These are phyloP conservation scores for Leccinum uliginosum DNA, from an alignment of 768 basidiomycete genomes.

Conservation along the genomic window DNA sequence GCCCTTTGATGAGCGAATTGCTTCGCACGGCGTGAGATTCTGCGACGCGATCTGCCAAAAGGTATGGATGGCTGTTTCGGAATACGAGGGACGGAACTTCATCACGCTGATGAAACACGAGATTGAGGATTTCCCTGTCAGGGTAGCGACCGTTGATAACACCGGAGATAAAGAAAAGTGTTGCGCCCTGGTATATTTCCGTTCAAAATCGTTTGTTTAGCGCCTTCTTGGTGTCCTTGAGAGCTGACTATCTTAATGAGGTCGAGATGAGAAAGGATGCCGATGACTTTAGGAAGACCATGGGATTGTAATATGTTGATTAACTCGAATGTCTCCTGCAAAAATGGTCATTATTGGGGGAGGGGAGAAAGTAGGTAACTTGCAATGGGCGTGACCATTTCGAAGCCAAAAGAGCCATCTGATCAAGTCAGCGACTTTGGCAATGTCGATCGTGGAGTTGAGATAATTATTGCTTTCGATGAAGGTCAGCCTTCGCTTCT, in stretches of 20 bases:
- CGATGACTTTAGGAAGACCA: conserved; percentile 98
- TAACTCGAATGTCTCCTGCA: conserved; percentile 97
- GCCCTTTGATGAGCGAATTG: conserved; percentile 69
- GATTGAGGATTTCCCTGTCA: conserved; percentile 95
- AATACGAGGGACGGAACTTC: conserved; percentile 98
- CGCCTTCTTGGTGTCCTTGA: conserved; percentile 86
- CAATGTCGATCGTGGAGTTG: conserved; percentile 98
- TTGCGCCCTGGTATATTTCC: conserved; percentile 98
- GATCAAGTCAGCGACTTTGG: conserved; percentile 96
- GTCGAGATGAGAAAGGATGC: conserved; percentile 93
- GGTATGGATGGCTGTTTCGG: conserved; percentile 91
- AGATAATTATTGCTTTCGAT: conserved; percentile 97
- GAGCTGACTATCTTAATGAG: conserved; percentile 87
- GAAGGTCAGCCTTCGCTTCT: conserved; percentile 87
- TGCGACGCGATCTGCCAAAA: conserved; percentile 91
- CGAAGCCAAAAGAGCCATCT: conserved; percentile 96
- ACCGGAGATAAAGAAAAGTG: conserved; percentile 95
- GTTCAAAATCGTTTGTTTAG: conserved; percentile 99
- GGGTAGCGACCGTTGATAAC: conserved; percentile 97
- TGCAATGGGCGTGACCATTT: conserved; percentile 67
- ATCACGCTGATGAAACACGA: conserved; percentile 94
- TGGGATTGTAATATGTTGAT: conserved; percentile 95
- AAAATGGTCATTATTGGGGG: neutral
- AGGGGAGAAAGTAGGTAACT: accelerated
- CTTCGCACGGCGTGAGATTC: conserved; percentile 90